A percentile compares a stretch with the other conserved stretches of the same genome.
Evolutionary conservation across 108 stramenopile genomes (phyloP).

Genomic region (Mediolabrus comicus): DNA sequence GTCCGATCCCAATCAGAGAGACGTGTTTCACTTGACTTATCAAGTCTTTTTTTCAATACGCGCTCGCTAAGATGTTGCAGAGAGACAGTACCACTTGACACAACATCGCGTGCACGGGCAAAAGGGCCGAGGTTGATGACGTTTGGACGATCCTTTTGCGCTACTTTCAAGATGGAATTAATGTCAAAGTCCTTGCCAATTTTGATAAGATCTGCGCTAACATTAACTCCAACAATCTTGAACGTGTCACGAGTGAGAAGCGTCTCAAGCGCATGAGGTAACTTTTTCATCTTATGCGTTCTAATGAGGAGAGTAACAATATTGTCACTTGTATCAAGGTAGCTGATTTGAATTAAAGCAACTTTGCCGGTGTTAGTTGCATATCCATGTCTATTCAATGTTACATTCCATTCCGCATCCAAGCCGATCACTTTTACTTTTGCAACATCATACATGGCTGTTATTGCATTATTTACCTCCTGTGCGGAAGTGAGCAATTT

Average conservation of each 20-base stretch:
- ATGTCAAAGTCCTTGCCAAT: slow-evolving; percentile 35
- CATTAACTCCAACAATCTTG: slow-evolving; percentile 21
- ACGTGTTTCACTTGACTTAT: slow-evolving; percentile 8
- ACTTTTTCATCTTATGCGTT: background rate
- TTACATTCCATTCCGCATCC: slow-evolving; percentile 29
- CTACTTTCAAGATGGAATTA: background rate
- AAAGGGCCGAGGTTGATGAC: slow-evolving; percentile 26
- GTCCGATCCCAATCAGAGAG: slow-evolving; percentile 47
- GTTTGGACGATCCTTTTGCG: slow-evolving; percentile 1
- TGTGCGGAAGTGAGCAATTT: background rate
- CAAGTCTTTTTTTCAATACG: slow-evolving; percentile 9
- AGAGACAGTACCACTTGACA: slow-evolving; percentile 16
- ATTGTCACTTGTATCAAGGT: background rate
- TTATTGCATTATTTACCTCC: slow-evolving; percentile 1
- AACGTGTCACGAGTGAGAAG: slow-evolving; percentile 1
- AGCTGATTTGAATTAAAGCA: slow-evolving; percentile 17
- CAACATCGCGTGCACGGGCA: slow-evolving; percentile 29
- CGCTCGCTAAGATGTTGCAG: slow-evolving; percentile 3
- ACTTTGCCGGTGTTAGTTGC: background rate
- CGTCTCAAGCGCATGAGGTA: slow-evolving; percentile 4
- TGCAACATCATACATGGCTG: slow-evolving; percentile 11
- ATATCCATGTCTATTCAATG: background rate
- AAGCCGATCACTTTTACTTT: background rate
- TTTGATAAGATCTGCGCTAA: slow-evolving; percentile 24
- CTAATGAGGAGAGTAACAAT: background rate